Base-by-base conservation (phyloP, 306 rosid genomes). In the Hylodesmum podocarpum region DNA sequence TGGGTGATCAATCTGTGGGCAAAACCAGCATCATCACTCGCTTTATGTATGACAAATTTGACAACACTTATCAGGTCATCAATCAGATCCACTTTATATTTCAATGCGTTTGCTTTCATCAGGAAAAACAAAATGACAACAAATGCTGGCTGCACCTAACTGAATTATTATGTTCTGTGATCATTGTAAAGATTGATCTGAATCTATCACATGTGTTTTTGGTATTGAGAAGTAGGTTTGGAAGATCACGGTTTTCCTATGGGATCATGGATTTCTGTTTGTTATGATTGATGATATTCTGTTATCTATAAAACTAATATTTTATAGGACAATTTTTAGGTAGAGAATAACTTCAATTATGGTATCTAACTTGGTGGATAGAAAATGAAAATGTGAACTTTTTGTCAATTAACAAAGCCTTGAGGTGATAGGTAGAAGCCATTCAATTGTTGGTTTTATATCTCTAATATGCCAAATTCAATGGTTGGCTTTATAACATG, bases 11-110 rank as follows among this genome's bases (percentile, higher is more conserved):
- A 65, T 84, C 85, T 2, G 87, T 84, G 61, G 87, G 87, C 47
- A 84, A 84, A 62, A 84, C 87, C 70, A 84, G 87, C 65, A 80
- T 84, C 82, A 84, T 84, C 80, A 84, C 87, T 43, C 87, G 84
- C 80, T 84, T 84, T 70, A 84, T 84, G 87, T 84, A 84, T 40
- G 85, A 84, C 43, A 84, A 84, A 77, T 84, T 84, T 41, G 87
- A 84, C 27, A 84, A 77, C 70, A 84, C 87, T 39, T 84, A 84
- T 72, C 87, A 84, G 87, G 82, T 84, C 36, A 43, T 66, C 70
- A 66, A 43, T 66, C 70, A 66, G 82, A 76, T 84, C 81, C 78
- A 46, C 8, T 34, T 76, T 58, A 16, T 12, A 25, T 58, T 47
- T 24, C 14, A 14, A 75, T 22, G 41, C 27, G 2, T 44, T 76